phyloP scores from a whole-genome alignment of 805 yeast species.

The Lachancea dasiensis region DNA sequence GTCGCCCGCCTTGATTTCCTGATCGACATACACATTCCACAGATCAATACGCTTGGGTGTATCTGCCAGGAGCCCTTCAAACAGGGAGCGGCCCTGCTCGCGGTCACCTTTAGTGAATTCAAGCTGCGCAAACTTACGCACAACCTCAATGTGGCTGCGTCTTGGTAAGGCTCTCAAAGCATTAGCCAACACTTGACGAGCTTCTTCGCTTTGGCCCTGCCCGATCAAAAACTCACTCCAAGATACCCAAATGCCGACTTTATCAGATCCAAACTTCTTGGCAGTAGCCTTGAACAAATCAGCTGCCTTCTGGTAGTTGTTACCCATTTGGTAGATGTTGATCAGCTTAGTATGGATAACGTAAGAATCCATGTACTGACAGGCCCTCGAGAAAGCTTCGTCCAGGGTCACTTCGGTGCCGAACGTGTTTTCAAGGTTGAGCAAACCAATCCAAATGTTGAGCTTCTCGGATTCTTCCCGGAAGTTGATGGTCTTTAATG shows the following conservation, averaged over 20 bases:
- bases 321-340: conserved; percentile 67
- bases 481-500: conserved; percentile 80
- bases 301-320: conserved; percentile 65
- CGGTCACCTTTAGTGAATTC: conserved; percentile 84
- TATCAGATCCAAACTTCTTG: conserved; percentile 72
- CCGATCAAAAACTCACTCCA: conserved; percentile 72
- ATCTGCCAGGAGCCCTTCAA: conserved; percentile 86
- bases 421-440: conserved; percentile 89
- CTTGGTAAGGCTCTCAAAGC: conserved; percentile 69
- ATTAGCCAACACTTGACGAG: conserved; percentile 66
- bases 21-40: conserved; percentile 94
- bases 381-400: conserved; percentile 73
- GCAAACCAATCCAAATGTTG: conserved; percentile 92
- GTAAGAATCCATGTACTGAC: conserved; percentile 87
- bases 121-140: conserved; percentile 80
- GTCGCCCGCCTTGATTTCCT: conserved; percentile 70
- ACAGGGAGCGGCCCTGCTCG: conserved; percentile 90
- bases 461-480: conserved; percentile 90
- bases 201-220: conserved; percentile 46
- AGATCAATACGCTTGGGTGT: conserved; percentile 88
- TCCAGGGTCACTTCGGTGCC: conserved; percentile 82
- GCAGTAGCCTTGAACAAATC: conserved; percentile 57
- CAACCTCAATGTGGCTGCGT: conserved; percentile 70
- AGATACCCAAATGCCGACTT: conserved; percentile 71
- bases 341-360: conserved; percentile 75